These are phyloP conservation scores for Cercospora sesami DNA, from an alignment of 2,329 filamentous ascomycete species.

Conservation along the genomic window DNA sequence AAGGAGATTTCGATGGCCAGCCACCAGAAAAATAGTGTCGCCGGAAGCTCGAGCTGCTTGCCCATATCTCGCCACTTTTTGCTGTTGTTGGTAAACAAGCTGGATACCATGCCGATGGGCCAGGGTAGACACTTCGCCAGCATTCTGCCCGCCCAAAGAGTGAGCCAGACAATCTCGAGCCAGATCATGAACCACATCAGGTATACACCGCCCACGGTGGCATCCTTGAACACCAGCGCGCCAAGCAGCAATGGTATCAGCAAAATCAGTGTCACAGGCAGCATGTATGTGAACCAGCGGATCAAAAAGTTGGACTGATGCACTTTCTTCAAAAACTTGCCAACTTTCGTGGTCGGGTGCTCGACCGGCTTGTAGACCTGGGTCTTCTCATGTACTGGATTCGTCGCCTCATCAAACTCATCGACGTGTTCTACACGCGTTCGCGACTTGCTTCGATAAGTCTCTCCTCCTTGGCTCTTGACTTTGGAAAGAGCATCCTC, in stretches of 20 bases:
- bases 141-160: constrained; percentile 73
- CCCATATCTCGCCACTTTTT: constrained; percentile 95
- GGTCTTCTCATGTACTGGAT: constrained; percentile 67
- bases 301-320: constrained; percentile 66
- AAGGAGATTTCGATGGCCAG: constrained; percentile 84
- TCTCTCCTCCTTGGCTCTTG: constrained; percentile 45
- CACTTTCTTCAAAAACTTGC: constrained; percentile 64
- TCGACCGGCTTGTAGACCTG: constrained; percentile 65
- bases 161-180: constrained; percentile 91
- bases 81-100: constrained; percentile 77
- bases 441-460: constrained; percentile 55
- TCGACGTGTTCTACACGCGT: constrained; percentile 58
- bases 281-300: constrained; percentile 71
- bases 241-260: constrained; percentile 69
- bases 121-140: constrained; percentile 65
- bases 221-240: constrained; percentile 54
- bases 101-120: constrained; percentile 64
- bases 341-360: constrained; percentile 61
- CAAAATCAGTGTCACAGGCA: constrained; percentile 63
- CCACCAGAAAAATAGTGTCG: constrained; percentile 89
- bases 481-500: constrained; percentile 32
- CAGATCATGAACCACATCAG: constrained; percentile 93
- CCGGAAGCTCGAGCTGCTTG: constrained; percentile 78
- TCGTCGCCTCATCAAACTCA: constrained; percentile 67
- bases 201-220: constrained; percentile 69